These are phyloP conservation scores for Phytopythium montanum DNA, from an alignment of 352 stramenopile genomes.

Conservation along the genomic window DNA sequence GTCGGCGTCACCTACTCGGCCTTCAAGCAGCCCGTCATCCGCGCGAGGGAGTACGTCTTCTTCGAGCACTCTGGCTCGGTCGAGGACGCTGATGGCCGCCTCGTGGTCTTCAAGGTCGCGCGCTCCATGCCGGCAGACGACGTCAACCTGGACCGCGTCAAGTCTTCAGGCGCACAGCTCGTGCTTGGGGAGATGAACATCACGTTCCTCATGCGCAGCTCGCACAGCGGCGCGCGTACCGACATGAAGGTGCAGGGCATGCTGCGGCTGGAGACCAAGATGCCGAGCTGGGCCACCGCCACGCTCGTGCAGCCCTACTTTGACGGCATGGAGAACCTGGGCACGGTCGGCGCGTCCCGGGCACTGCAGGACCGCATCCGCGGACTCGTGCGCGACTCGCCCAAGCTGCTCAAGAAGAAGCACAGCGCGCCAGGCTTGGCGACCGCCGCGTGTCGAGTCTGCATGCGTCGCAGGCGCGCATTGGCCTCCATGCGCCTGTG, in stretches of 20 bases:
- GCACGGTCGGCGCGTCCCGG: not conserved
- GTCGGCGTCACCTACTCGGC: not conserved
- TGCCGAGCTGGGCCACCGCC: not conserved
- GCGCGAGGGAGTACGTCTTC: not conserved
- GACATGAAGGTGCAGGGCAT: not conserved
- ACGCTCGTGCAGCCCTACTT: not conserved
- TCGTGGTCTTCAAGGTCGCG: constrained; percentile 4
- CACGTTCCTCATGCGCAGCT: not conserved
- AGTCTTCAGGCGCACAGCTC: not conserved
- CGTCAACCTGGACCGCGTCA: not conserved
- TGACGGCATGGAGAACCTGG: not conserved
- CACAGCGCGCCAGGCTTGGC: not conserved
- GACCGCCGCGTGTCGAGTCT: constrained; percentile 18
- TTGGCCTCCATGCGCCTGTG: constrained; percentile 11
- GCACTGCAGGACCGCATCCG: not conserved
- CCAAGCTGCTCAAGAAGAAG: constrained; percentile 8
- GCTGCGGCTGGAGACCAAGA: not conserved
- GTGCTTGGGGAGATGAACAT: not conserved
- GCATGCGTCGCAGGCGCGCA: constrained; percentile 22
- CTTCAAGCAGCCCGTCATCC: not conserved
- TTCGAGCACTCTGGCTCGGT: constrained; percentile 1
- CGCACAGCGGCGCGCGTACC: not conserved
- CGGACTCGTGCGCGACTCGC: constrained; percentile 7
- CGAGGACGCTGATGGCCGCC: not conserved
- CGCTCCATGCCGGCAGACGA: constrained; percentile 19